Percentiles rank a stretch among this genome's conserved stretches.
phyloP scores from a whole-genome alignment of 345 rosid species.

The Bruguiera gymnorhiza region DNA sequence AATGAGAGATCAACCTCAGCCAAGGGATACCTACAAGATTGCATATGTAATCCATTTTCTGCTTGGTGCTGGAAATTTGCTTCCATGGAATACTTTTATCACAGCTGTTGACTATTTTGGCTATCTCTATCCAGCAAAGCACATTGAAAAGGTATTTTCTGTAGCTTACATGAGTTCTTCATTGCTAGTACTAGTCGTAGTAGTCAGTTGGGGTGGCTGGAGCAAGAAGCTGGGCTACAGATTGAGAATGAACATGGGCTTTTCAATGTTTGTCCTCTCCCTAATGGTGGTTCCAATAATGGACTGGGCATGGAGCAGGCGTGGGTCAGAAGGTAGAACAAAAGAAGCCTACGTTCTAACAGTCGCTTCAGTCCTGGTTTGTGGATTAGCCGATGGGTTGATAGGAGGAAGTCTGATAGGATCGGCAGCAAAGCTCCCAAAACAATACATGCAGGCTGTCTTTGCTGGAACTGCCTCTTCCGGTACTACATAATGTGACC shows the following conservation, averaged over 20 bases:
- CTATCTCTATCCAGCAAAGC: conserved; percentile 59
- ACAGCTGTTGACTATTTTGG: conserved; percentile 86
- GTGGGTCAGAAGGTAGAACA: conserved; percentile 23
- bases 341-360: conserved; percentile 43
- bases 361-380: conserved; percentile 60
- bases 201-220: conserved; percentile 58
- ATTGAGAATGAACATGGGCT: conserved; percentile 75
- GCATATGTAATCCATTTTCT: conserved; percentile 83
- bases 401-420: conserved; percentile 85
- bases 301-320: conserved; percentile 51
- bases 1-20: conserved; percentile 33
- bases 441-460: conserved; percentile 88
- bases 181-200: conserved; percentile 51
- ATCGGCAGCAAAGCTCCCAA: conserved; percentile 83
- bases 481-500: conserved; percentile 36
- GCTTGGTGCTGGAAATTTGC: conserved; percentile 89
- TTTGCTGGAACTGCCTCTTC: conserved; percentile 96
- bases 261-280: conserved; percentile 63
- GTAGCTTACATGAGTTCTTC: conserved; percentile 91
- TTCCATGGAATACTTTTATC: conserved; percentile 94
- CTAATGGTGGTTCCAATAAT: conserved; percentile 62
- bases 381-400: conserved; percentile 90
- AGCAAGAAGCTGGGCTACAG: conserved; percentile 51
- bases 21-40: conserved; percentile 58
- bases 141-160: conserved; percentile 79